phyloP scores from a whole-genome alignment of 306 rosid species.

The Malus fusca region DNA sequence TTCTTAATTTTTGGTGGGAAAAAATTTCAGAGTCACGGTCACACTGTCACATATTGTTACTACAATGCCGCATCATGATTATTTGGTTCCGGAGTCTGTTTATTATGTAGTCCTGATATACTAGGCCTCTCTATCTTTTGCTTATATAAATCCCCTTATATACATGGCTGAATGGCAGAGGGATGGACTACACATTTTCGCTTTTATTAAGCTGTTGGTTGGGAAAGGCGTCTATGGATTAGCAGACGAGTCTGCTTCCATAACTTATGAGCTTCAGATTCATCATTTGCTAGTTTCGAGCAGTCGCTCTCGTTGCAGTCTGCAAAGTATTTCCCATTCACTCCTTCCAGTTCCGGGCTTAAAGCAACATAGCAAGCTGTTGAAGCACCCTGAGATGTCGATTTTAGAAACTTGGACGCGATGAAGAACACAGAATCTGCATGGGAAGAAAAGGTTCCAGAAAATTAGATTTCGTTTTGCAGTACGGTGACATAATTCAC shows the following conservation, averaged over 20 bases:
- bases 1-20: no score
- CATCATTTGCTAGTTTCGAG: slow-evolving; percentile 73
- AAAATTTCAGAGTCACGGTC: not conserved
- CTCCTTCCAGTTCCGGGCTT: slow-evolving; percentile 58
- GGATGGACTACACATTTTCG: slow-evolving; percentile 7
- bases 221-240: slow-evolving; percentile 47
- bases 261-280: slow-evolving; percentile 60
- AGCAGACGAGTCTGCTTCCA: slow-evolving; percentile 58
- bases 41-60: not conserved
- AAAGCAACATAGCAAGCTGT: slow-evolving; percentile 85
- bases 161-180: not conserved
- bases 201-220: slow-evolving; percentile 19
- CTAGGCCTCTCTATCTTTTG: not conserved
- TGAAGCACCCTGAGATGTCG: slow-evolving; percentile 86
- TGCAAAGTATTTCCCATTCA: slow-evolving; percentile 68
- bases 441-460: not conserved
- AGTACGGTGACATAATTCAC: not conserved
- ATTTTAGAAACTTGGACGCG: slow-evolving; percentile 76
- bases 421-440: slow-evolving; percentile 87
- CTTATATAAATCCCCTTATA: not conserved
- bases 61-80: not conserved
- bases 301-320: slow-evolving; percentile 79
- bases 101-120: not conserved
- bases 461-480: not conserved
- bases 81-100: not conserved